Conservation (phyloP, 2,329 filamentous ascomycete genomes). For the Pyricularia pennisetigena region DNA sequence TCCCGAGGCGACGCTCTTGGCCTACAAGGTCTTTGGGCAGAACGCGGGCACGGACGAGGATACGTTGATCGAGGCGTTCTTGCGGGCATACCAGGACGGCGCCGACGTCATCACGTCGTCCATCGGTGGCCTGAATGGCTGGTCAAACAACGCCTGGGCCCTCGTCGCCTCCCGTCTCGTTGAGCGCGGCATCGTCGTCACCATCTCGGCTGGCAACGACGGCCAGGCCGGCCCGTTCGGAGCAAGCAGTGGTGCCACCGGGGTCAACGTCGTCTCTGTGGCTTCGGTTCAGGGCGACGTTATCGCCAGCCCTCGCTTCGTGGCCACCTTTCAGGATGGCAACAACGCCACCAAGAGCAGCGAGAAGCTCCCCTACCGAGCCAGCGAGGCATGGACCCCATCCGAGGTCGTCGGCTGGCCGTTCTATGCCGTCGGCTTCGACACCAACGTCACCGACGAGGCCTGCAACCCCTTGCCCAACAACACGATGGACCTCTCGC, state of each 20-base stretch:
- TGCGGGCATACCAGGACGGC: conserved; percentile 18
- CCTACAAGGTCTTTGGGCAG: conserved; percentile 20
- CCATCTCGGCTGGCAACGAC: conserved; percentile 31
- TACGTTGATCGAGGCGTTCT: conserved; percentile 19
- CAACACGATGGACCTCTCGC: conserved; percentile 25
- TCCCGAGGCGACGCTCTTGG: conserved; percentile 17
- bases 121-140: conserved; percentile 10
- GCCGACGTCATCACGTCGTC: conserved; percentile 4
- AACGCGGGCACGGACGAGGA: conserved; percentile 14
- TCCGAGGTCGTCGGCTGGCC: conserved; percentile 12
- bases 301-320: conserved; percentile 10
- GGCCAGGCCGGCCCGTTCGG: conserved; percentile 19
- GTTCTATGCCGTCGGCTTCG: conserved; percentile 14
- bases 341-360: conserved; percentile 6
- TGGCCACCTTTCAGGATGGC: conserved; percentile 5
- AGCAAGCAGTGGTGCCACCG: conserved; percentile 18
- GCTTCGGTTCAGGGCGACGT: conserved; percentile 26
- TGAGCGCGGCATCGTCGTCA: conserved; percentile 26
- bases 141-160: conserved; percentile 22
- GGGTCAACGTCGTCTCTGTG: conserved; percentile 29
- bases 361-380: conserved; percentile 8
- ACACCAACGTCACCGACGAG: conserved; percentile 15
- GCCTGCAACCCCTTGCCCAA: conserved; percentile 28
- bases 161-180: conserved; percentile 27
- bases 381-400: conserved; percentile 8